Base-by-base conservation (phyloP, 108 stramenopile genomes). In the Fistulifera pelliculosa region DNA sequence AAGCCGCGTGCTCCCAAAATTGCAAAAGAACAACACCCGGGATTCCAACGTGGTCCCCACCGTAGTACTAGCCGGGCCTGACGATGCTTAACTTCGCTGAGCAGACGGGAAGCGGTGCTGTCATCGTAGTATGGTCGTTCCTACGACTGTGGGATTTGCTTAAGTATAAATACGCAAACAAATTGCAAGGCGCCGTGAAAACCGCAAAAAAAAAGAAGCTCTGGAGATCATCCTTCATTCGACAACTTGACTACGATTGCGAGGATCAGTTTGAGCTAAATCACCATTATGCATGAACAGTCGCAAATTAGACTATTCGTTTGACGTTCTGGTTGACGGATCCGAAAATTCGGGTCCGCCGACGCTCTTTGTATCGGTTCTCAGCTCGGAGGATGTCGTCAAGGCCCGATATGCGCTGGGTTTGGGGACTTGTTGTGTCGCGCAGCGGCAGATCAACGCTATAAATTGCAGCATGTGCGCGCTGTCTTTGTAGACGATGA, bases 11-110 rank as follows among this genome's bases (percentile, higher is more conserved):
- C n/a, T n/a, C n/a, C n/a, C n/a, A n/a, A n/a, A 48, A 48, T 28
- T 28, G 10, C 2, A 55, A 57, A 35, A 35, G 31, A 35, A 35
- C 31, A 35, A 28, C 52, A 35, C 15, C 39, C 52, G 38, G 31
- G 31, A 35, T 35, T 35, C 31, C 31, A 35, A 35, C 45, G 45
- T 47, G 45, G 22, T 47, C 45, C 21, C 31, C 31, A 61, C 64
- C 68, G 68, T 71, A 78, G 77, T 78, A 78, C 77, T 78, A 78
- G 74, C 77, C 70, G 48, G 65, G 77, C 77, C 77, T 62, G 77
- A 78, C 62, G 66, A 76, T 80, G 75, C 79, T 77, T 81, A 77
- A 75, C 80, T 81, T 81, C 80, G 80, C 80, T 76, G 80, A 81
- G 80, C 76, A 70, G 72, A 81, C 80, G 76, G 80, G 80, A 81